Base-by-base conservation (phyloP, 2,329 filamentous ascomycete genomes). In the Leptographium wingfieldii region DNA sequence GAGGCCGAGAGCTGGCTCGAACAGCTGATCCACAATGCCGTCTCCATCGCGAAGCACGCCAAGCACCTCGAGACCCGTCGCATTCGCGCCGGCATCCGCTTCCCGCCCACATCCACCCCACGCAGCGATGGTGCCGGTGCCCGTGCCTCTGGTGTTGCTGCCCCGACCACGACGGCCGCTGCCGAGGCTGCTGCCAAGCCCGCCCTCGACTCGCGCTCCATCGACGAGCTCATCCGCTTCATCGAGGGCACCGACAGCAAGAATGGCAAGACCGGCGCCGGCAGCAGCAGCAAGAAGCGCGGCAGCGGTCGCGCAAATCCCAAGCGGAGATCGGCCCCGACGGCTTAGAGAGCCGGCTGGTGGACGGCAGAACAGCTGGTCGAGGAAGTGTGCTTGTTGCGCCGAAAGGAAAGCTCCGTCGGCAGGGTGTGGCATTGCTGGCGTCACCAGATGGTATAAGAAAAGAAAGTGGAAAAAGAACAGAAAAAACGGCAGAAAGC, bases 1-100 rank as follows among this genome's bases (percentile, higher is more conserved):
- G 94, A 99, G 72, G 92, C 94, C 2, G 92, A 96, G 76, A 89
- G 83, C 69, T 99, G 94, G 94, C 83, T 97, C 29, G 90, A 96
- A 73, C 92, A 96, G 73, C 82, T 99, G 61, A 97, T 92, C 0
- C 89, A 95, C 73, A 96, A 95, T 68, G 94, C 94, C 53, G 94
- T 99, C 49, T 88, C 85, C 40, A 91, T 97, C 66, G 92, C 92
- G 57, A 96, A 95, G 77, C 91, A 95, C 69, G 88, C 90, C 62
- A 95, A 96, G 76, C 88, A 94, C 64, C 79, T 89, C 46, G 86
- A 94, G 73, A 84, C 85, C 55, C 84, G 87, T 60, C 82, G 88
- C 62, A 79, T 92, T 52, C 84, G 86, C 62, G 80, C 87, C 10
- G 82, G 80, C 55, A 86, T 92, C 65, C 80, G 83, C 59, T 83